Percentiles rank a stretch among this genome's conserved stretches.
These are phyloP conservation scores for Edaphochlamys debaryana DNA, from an alignment of 139 green algal species.

Conservation along the genomic window DNA sequence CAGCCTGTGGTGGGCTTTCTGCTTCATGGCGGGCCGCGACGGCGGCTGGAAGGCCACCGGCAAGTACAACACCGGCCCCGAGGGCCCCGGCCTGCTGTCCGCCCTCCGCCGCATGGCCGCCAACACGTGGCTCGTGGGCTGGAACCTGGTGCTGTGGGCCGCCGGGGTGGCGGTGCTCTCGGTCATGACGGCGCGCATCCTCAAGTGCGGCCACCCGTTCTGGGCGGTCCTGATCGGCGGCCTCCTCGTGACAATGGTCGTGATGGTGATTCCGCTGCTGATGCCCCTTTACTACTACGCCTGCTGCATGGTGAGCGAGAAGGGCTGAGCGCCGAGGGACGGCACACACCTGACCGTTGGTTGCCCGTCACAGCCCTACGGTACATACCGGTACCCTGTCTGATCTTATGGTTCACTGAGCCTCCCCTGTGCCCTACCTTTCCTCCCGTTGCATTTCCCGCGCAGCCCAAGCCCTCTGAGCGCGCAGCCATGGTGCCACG, in stretches of 20 bases:
- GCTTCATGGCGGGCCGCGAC: background rate
- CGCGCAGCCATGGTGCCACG: background rate
- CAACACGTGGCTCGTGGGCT: background rate
- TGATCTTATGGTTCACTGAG: too few relatives aligned
- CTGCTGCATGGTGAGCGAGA: background rate
- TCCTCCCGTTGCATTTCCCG: too few relatives aligned
- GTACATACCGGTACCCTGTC: too few relatives aligned
- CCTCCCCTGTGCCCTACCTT: too few relatives aligned
- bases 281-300: background rate
- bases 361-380: too few relatives aligned
- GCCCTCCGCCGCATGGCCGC: background rate
- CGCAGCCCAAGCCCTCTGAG: background rate
- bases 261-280: background rate
- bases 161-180: background rate
- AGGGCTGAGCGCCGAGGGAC: too few relatives aligned
- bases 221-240: background rate
- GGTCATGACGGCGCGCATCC: background rate
- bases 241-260: background rate
- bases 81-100: background rate
- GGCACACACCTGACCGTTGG: too few relatives aligned
- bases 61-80: background rate
- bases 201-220: background rate
- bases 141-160: background rate
- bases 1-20: background rate
- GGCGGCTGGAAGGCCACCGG: constrained; percentile 2